These are phyloP conservation scores for Notholithocarpus densiflorus DNA, from an alignment of 306 rosid species.

Conservation along the genomic window DNA sequence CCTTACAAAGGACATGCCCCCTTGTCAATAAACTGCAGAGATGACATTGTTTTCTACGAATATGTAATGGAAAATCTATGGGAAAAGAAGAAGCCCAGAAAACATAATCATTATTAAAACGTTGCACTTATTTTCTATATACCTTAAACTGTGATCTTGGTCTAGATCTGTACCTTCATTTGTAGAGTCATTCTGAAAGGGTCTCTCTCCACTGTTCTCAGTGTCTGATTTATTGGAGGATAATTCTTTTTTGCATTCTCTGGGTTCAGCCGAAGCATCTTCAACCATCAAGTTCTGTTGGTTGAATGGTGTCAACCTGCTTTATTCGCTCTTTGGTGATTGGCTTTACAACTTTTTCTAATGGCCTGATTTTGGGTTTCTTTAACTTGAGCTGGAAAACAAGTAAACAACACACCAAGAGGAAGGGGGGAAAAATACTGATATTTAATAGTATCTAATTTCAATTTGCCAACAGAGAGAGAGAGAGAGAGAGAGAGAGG, in stretches of 20 bases:
- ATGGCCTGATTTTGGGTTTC: constrained; percentile 5
- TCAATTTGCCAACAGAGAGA: neutral
- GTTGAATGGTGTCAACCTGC: neutral
- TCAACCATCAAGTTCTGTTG: too few species aligned
- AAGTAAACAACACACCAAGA: neutral
- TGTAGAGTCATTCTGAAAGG: constrained; percentile 9
- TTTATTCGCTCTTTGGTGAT: constrained; percentile 1
- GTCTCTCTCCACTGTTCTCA: neutral
- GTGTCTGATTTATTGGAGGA: constrained; percentile 6
- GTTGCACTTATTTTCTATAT: neutral
- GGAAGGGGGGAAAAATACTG: neutral
- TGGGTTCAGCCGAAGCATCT: too few species aligned
- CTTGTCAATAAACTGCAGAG: neutral
- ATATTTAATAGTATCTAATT: neutral
- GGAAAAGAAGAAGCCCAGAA: constrained; percentile 1
- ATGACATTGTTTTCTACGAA: neutral
- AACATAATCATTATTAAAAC: neutral
- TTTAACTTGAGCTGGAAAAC: constrained; percentile 27
- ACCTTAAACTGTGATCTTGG: neutral
- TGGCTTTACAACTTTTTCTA: constrained; percentile 14
- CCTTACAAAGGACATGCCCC: neutral
- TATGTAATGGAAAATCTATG: too few species aligned
- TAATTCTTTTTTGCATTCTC: neutral
- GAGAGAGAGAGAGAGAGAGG: neutral
- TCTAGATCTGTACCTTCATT: constrained; percentile 29